Evolutionary conservation across 768 basidiomycete species (phyloP).

Genomic region (Rhizopogon salebrosus): DNA sequence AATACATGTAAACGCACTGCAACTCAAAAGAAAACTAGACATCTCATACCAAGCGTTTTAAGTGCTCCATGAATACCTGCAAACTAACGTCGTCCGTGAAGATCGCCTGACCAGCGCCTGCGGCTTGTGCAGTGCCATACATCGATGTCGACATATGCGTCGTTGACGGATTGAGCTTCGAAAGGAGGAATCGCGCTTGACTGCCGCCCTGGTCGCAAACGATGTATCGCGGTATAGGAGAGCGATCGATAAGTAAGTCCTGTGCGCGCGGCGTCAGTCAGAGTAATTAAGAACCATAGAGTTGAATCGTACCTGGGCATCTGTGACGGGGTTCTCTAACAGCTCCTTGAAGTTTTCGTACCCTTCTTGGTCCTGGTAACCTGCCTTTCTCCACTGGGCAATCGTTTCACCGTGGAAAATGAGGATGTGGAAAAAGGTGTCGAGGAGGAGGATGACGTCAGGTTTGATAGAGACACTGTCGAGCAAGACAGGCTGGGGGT

Average conservation of each 20-base stretch:
- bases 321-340: slow-evolving; percentile 76
- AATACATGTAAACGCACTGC: neutral
- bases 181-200: slow-evolving; percentile 96
- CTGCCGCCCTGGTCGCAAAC: slow-evolving; percentile 97
- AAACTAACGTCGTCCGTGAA: slow-evolving; percentile 99
- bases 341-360: slow-evolving; percentile 98
- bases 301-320: slow-evolving; percentile 64
- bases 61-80: slow-evolving; percentile 96
- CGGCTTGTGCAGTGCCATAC: slow-evolving; percentile 74
- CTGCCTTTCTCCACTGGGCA: slow-evolving; percentile 96
- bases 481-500: slow-evolving; percentile 89
- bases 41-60: slow-evolving; percentile 81
- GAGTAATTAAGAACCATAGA: neutral
- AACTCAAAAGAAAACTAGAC: neutral
- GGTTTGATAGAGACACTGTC: slow-evolving; percentile 98
- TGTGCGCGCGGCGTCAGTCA: slow-evolving; percentile 26
- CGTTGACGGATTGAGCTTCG: slow-evolving; percentile 95
- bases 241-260: slow-evolving; percentile 92
- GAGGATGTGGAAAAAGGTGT: slow-evolving; percentile 99
- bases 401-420: slow-evolving; percentile 99
- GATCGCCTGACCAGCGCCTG: slow-evolving; percentile 80
- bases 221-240: slow-evolving; percentile 96
- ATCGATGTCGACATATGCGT: slow-evolving; percentile 92
- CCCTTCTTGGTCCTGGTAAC: slow-evolving; percentile 97
- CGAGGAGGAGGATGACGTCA: slow-evolving; percentile 92